phyloP scores from a whole-genome alignment of 2,329 filamentous ascomycete genomes.

The Talaromyces sp. region DNA sequence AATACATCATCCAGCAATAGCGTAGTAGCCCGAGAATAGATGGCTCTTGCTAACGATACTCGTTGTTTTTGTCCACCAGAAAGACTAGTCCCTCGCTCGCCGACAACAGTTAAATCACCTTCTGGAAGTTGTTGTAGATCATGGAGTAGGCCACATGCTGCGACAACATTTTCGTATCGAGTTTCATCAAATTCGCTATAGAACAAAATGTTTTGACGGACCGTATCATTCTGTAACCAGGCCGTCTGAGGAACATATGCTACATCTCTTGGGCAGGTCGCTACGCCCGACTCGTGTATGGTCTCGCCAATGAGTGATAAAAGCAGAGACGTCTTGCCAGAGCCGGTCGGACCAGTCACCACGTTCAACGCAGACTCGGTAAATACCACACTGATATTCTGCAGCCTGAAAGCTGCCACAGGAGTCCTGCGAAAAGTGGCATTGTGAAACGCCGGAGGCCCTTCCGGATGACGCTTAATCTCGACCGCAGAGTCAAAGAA shows the following conservation, averaged over 20 bases:
- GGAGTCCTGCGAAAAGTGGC: conserved; percentile 52
- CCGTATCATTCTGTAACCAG: conserved; percentile 65
- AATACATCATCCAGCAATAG: conserved; percentile 86
- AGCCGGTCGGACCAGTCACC: conserved; percentile 54
- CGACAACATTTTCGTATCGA: conserved; percentile 59
- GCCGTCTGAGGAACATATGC: conserved; percentile 60
- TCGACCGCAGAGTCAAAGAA: conserved; percentile 54
- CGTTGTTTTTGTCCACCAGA: conserved; percentile 85
- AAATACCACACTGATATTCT: conserved; percentile 45
- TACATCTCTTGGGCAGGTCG: conserved; percentile 50
- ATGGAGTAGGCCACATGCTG: conserved; percentile 57
- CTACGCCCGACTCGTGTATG: conserved; percentile 25
- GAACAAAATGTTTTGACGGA: conserved; percentile 64
- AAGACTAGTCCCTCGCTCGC: conserved; percentile 64
- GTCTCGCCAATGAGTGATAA: conserved; percentile 28
- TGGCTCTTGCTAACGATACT: conserved; percentile 74
- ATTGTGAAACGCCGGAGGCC: conserved; percentile 47
- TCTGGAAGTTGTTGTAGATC: conserved; percentile 57
- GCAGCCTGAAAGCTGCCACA: conserved; percentile 50
- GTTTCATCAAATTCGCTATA: conserved; percentile 54
- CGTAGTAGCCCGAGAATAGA: conserved; percentile 71
- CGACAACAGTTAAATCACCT: conserved; percentile 65
- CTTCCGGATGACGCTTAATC: conserved; percentile 48
- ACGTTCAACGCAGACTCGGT: conserved; percentile 55
- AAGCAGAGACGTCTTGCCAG: conserved; percentile 57